These are phyloP conservation scores for Diospyros lotus DNA, from an alignment of 148 eudicot genomes.

Conservation along the genomic window DNA sequence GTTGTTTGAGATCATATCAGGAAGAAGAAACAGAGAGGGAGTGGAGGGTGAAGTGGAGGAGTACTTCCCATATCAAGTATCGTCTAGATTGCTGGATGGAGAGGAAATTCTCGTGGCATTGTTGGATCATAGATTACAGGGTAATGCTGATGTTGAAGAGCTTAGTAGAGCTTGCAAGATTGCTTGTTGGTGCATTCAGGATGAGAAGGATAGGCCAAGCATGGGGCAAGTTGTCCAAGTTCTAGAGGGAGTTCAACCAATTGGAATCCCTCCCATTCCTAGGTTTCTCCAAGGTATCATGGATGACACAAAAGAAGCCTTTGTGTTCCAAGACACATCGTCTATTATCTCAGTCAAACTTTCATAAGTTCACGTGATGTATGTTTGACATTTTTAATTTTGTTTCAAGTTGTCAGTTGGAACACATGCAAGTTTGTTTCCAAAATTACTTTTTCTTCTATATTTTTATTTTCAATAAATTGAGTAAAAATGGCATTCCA, in stretches of 20 bases:
- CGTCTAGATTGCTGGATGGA: conserved; percentile 21
- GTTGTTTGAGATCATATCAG: conserved; percentile 36
- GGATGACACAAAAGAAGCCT: conserved; percentile 10
- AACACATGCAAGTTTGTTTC: too few species aligned
- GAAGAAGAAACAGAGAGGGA: conserved; percentile 32
- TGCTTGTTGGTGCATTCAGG: conserved; percentile 52
- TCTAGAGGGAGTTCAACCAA: conserved; percentile 39
- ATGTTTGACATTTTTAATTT: too few species aligned
- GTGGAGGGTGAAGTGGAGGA: conserved; percentile 21
- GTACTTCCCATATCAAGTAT: conserved; percentile 37
- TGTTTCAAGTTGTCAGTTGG: too few species aligned
- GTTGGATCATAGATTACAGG: conserved; percentile 29
- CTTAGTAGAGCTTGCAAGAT: conserved; percentile 30
- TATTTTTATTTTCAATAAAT: too few species aligned
- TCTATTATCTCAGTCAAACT: too few species aligned
- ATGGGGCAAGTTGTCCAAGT: conserved; percentile 44
- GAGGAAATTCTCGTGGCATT: conserved; percentile 22
- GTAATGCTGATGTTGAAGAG: conserved; percentile 29
- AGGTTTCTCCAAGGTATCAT: conserved; percentile 25
- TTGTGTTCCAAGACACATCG: too few species aligned
- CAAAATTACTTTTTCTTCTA: too few species aligned
- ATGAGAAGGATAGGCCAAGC: conserved; percentile 35
- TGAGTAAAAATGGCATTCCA: too few species aligned
- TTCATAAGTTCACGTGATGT: too few species aligned
- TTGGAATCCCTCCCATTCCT: conserved; percentile 43